phyloP scores from a whole-genome alignment of 768 basidiomycete genomes.

The Boletus tylopilopsis region DNA sequence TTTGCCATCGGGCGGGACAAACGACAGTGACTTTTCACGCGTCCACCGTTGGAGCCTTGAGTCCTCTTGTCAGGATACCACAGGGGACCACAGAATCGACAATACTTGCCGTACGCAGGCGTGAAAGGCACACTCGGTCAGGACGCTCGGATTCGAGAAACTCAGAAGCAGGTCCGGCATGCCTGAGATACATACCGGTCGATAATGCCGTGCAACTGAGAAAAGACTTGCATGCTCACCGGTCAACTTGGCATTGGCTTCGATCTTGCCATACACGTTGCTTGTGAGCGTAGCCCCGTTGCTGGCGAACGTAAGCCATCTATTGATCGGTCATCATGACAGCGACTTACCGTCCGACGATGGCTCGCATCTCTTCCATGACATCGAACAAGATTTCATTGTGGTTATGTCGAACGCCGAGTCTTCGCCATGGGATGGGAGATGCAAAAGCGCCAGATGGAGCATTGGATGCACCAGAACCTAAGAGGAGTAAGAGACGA shows the following conservation, averaged over 20 bases:
- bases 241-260: constrained; percentile 71
- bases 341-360: constrained; percentile 27
- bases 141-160: constrained; percentile 69
- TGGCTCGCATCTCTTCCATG: constrained; percentile 69
- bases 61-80: constrained; percentile 6
- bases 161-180: constrained; percentile 84
- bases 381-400: constrained; percentile 96
- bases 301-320: constrained; percentile 33
- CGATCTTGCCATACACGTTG: constrained; percentile 73
- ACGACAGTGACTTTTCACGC: constrained; percentile 74
- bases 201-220: no score
- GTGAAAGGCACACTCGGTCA: constrained; percentile 85
- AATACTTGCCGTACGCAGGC: constrained; percentile 78
- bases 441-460: constrained; percentile 66
- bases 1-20: constrained; percentile 89
- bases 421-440: constrained; percentile 91
- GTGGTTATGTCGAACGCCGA: constrained; percentile 74
- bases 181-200: constrained; percentile 41
- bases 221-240: constrained; percentile 40
- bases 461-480: constrained; percentile 34
- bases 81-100: not conserved
- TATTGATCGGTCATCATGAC: not conserved
- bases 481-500: constrained; percentile 2
- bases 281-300: constrained; percentile 65
- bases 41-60: constrained; percentile 75